Percentiles rank a stretch among this genome's conserved stretches.
Evolutionary conservation across 2,329 filamentous ascomycete genomes (phyloP).

Genomic region (Dothistroma pini): DNA sequence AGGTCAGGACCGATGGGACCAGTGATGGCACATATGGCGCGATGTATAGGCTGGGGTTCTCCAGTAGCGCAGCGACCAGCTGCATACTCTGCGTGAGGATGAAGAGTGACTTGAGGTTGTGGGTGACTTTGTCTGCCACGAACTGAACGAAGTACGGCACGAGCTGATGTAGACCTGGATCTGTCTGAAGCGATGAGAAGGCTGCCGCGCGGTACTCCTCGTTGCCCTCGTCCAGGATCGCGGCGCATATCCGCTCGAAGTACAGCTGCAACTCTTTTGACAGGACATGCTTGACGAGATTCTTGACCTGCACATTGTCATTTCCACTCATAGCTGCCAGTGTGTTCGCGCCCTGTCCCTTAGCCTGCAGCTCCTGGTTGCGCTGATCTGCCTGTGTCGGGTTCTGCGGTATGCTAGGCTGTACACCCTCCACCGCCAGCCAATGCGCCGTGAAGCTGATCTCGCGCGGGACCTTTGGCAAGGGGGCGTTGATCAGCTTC

Average conservation of each 20-base stretch:
- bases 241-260: constrained; percentile 90
- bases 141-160: constrained; percentile 97
- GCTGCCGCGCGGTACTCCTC: constrained; percentile 85
- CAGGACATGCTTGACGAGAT: constrained; percentile 90
- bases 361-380: constrained; percentile 80
- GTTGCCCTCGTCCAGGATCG: constrained; percentile 82
- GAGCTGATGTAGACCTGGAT: constrained; percentile 91
- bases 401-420: constrained; percentile 94
- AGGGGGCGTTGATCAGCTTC: constrained; percentile 92
- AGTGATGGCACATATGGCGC: constrained; percentile 67
- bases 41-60: constrained; percentile 75
- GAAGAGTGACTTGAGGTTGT: constrained; percentile 86
- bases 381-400: constrained; percentile 72
- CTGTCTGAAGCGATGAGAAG: constrained; percentile 77
- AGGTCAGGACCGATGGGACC: constrained; percentile 85
- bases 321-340: constrained; percentile 78
- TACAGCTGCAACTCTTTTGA: constrained; percentile 95
- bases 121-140: constrained; percentile 91
- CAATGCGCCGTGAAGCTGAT: constrained; percentile 94
- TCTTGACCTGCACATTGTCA: constrained; percentile 80
- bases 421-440: constrained; percentile 95
- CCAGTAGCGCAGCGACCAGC: constrained; percentile 76
- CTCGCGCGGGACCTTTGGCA: constrained; percentile 92
- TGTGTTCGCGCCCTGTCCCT: constrained; percentile 83
- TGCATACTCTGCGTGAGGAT: constrained; percentile 90